Conservation (phyloP, 768 basidiomycete genomes). For the Tulasnella calospora region DNA sequence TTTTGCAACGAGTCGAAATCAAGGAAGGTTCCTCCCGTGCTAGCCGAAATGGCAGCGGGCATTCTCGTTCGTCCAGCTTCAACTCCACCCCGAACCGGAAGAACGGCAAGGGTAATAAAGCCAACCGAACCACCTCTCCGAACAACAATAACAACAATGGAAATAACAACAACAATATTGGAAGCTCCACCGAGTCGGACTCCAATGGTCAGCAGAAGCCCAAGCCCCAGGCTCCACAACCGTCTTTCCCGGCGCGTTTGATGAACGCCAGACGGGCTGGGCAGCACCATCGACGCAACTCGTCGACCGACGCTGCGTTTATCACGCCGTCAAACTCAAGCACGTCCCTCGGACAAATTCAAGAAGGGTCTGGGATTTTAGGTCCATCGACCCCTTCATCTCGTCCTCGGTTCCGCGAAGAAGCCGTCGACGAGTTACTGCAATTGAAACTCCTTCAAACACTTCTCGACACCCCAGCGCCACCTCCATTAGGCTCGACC, state of each 20-base stretch:
- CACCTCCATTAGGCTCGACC: conserved; percentile 59
- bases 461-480: conserved; percentile 61
- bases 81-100: conserved; percentile 6
- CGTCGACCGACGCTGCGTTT: background rate
- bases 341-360: background rate
- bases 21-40: conserved; percentile 24
- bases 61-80: conserved; percentile 10
- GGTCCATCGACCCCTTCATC: background rate
- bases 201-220: conserved; percentile 29
- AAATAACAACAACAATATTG: conserved; percentile 10
- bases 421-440: conserved; percentile 91
- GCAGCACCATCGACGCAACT: conserved; percentile 3
- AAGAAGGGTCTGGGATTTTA: background rate
- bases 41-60: background rate
- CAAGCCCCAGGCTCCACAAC: conserved; percentile 31
- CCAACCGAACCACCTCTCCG: background rate
- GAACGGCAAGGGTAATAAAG: conserved; percentile 13
- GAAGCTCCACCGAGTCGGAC: conserved; percentile 38
- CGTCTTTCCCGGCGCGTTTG: conserved; percentile 24
- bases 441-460: conserved; percentile 90
- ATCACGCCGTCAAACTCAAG: background rate
- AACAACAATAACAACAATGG: conserved; percentile 18
- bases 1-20: conserved; percentile 30
- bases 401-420: conserved; percentile 65
- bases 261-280: conserved; percentile 29